Base-by-base conservation (phyloP, 106 monocot genomes). In the Phalaenopsis equestris region DNA sequence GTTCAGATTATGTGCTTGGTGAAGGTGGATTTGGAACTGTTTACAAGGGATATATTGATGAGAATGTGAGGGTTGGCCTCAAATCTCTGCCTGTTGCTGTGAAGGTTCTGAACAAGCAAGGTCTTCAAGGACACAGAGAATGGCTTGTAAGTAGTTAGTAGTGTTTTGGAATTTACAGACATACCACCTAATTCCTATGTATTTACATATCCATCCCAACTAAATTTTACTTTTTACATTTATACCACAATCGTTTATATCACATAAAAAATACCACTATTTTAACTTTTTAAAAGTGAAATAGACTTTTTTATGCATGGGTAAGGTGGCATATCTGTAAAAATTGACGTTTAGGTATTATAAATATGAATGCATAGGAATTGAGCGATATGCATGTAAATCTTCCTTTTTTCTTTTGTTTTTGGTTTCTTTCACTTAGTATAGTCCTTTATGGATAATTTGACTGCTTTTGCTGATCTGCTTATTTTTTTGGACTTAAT, bases 21-120 rank as follows among this genome's bases (percentile, higher is more conserved):
- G 42, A 74, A 43, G 74, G 74, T 74, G 74, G 74, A 19, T 74
- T 74, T 74, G 74, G 74, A 42, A 74, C 42, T 43, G 74, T 74
- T 42, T 74, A 74, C 14, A 74, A 74, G 74, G 74, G 74, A 42
- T 74, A 42, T 18, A 74, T 74, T 42, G 74, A 74, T 74, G 74
- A 74, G 74, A 74, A 74, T 74, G 16, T 74, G 6, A 74, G 74
- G 42, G 41, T 42, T 42, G 74, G 74, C 1, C 41, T 74, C 38
- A 41, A 74, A 42, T 74, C 74, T 42, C 41, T 74, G 41, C 74
- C 41, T 18, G 74, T 42, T 74, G 74, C 74, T 42, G 74, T 74
- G 42, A 74, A 74, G 18, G 74, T 74, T 41, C 74, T 74, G 18
- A 74, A 74, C 38, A 41, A 43, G 9, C 17, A 74, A 4, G 74